A percentile compares a stretch with the other conserved stretches of the same genome.
phyloP scores from a whole-genome alignment of 257 asterid genomes.

The Nicotiana knightiana region DNA sequence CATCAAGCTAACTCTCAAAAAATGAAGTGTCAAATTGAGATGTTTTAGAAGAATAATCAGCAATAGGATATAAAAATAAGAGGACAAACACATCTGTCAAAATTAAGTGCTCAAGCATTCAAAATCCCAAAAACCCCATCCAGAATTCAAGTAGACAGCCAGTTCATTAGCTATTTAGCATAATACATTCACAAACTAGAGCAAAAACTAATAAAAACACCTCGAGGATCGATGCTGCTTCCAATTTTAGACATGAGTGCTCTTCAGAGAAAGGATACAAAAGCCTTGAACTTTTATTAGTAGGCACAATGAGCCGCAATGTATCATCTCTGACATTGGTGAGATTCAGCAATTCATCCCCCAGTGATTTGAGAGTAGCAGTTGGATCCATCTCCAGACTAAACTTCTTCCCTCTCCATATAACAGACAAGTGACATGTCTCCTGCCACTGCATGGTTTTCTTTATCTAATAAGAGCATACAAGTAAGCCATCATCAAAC shows the following conservation, averaged over 20 bases:
- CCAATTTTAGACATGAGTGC: conserved; percentile 55
- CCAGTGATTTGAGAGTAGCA: conserved; percentile 69
- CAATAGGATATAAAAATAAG: background rate
- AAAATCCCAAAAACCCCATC: background rate
- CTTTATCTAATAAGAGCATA: conserved; percentile 9
- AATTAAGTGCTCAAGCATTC: background rate
- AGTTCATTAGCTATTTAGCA: background rate
- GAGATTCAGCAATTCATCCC: conserved; percentile 56
- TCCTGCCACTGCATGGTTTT: conserved; percentile 50
- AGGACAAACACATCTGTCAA: background rate
- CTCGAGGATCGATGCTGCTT: conserved; percentile 45
- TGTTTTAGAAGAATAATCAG: background rate
- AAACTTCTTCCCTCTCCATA: conserved; percentile 69
- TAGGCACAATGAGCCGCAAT: conserved; percentile 65
- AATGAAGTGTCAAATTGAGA: background rate
- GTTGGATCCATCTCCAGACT: conserved; percentile 41
- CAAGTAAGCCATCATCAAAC: conserved; percentile 2
- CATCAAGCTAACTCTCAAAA: background rate
- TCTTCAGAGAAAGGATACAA: conserved; percentile 75
- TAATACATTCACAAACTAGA: background rate
- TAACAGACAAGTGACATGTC: conserved; percentile 34
- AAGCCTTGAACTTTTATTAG: conserved; percentile 53
- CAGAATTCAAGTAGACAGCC: background rate
- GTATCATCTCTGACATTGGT: conserved; percentile 67
- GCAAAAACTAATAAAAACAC: conserved; percentile 26